Base-by-base conservation (phyloP, 305 asterid species). In the Solanum hybrid region DNA sequence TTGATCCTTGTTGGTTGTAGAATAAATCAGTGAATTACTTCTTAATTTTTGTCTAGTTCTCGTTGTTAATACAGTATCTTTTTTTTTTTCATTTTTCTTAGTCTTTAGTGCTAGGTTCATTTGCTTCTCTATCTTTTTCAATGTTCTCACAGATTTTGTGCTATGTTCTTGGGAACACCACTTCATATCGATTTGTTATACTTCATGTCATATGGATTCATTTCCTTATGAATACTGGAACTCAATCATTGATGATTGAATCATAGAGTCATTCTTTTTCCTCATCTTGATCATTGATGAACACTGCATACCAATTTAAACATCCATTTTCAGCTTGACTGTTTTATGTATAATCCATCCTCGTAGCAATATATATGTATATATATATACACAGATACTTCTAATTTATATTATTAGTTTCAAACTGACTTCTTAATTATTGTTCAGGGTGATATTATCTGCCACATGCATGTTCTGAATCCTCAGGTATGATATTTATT, bases 401-500 rank as follows among this genome's bases (percentile, higher is more conserved):
- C 31, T 85, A 27, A 32, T 22, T 57, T 31, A 20, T 84, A 11
- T 57, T 31, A 51, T 17, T 51, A 29, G 76, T 84, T 84, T 85
- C 39, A 51, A 51, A 85, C 88, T 85, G 45, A 85, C 31, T 27
- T 29, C 88, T 45, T 83, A 83, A 29, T 45, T 84, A 20, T 84
- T 84, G 29, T 84, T 82, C 98, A 96, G 99, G 98, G 92, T 87
- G 95, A 90, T 89, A 95, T 97, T 93, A 92, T 96, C 87, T 91
- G 88, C 57, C 95, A 94, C 90, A 95, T 96, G 98, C 91, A 87
- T 34, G 93, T 94, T 87, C 90, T 97, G 90, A 97, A 95, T 92
- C 99, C 99, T 81, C 99, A 97, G 99, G 99, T 97, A 93, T 68
- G 89, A 41, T 90, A 26, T 90, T 87, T 31, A 31, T 87, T 89